Conservation (phyloP, 495 filamentous ascomycete species). For the Penicillium macrosclerotiorum region DNA sequence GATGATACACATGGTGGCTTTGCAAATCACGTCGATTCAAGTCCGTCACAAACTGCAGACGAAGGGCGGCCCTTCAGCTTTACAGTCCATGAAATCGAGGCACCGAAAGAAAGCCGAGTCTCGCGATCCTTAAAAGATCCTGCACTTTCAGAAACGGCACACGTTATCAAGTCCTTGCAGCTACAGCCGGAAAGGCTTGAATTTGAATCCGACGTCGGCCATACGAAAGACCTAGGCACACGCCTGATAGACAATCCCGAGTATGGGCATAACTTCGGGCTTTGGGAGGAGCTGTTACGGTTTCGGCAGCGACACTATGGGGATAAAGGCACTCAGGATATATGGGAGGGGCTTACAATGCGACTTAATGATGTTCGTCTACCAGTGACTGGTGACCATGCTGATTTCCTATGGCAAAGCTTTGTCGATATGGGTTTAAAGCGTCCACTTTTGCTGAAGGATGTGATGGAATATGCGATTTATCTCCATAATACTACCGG, state of each 20-base stretch:
- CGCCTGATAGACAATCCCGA: conserved; percentile 55
- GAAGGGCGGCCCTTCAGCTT: conserved; percentile 27
- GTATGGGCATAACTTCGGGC: conserved; percentile 48
- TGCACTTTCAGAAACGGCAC: no score
- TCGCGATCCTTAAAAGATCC: neutral
- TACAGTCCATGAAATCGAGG: conserved; percentile 30
- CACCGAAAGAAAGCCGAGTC: conserved; percentile 1
- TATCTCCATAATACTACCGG: conserved; percentile 45
- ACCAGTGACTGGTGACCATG: conserved; percentile 46
- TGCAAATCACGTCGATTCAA: neutral
- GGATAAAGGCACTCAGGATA: conserved; percentile 51
- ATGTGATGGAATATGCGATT: conserved; percentile 55
- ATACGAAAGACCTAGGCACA: conserved; percentile 29
- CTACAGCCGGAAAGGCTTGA: conserved; percentile 36
- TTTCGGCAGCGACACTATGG: conserved; percentile 62
- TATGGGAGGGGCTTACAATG: conserved; percentile 61
- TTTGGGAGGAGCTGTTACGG: conserved; percentile 66
- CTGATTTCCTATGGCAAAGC: conserved; percentile 55
- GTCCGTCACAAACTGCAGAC: neutral
- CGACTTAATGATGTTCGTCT: conserved; percentile 41
- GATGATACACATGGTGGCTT: conserved; percentile 3
- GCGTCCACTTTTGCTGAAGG: conserved; percentile 44
- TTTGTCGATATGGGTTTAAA: conserved; percentile 51
- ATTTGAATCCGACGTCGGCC: conserved; percentile 54
- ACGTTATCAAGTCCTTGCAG: conserved; percentile 11